A percentile compares a stretch with the other conserved stretches of the same genome.
phyloP scores from a whole-genome alignment of 768 basidiomycete species.

The Serendipita indica region DNA sequence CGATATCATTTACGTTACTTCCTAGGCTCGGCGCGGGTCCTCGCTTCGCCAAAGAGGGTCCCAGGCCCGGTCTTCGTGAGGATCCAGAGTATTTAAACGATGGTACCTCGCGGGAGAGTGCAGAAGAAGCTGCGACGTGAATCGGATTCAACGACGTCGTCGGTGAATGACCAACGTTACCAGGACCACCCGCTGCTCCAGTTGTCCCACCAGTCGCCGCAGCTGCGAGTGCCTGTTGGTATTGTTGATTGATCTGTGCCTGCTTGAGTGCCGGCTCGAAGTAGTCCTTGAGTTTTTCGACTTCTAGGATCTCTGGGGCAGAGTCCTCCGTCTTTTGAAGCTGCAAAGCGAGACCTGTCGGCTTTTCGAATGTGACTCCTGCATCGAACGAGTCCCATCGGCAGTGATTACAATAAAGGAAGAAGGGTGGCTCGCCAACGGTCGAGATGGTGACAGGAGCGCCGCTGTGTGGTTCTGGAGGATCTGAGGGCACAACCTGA shows the following conservation, averaged over 20 bases:
- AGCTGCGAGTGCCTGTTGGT: not conserved
- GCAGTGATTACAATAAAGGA: constrained; percentile 83
- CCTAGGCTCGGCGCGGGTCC: not conserved
- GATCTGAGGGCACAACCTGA: constrained; percentile 82
- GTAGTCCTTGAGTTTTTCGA: constrained; percentile 90
- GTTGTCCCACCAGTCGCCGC: too few species aligned
- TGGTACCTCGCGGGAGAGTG: constrained; percentile 64
- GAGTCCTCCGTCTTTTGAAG: constrained; percentile 82
- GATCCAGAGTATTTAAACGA: constrained; percentile 10
- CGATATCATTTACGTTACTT: not conserved
- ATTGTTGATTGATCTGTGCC: not conserved
- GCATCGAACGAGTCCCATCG: constrained; percentile 90
- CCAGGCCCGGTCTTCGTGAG: constrained; percentile 15
- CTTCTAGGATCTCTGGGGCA: constrained; percentile 70
- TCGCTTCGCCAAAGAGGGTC: constrained; percentile 12
- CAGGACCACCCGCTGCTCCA: too few species aligned
- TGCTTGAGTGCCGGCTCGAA: constrained; percentile 83
- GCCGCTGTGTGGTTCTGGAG: constrained; percentile 35
- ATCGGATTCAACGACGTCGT: constrained; percentile 33
- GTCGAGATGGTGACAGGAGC: constrained; percentile 20
- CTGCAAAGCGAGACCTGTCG: constrained; percentile 89
- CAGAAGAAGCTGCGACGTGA: constrained; percentile 69
- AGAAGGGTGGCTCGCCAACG: constrained; percentile 77
- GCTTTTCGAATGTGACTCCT: constrained; percentile 89
- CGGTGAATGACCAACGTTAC: too few species aligned